Percentiles rank a stretch among this genome's conserved stretches.
phyloP scores from a whole-genome alignment of 192 early-diverging fungal genomes.

The Irineochytrium annulatum region DNA sequence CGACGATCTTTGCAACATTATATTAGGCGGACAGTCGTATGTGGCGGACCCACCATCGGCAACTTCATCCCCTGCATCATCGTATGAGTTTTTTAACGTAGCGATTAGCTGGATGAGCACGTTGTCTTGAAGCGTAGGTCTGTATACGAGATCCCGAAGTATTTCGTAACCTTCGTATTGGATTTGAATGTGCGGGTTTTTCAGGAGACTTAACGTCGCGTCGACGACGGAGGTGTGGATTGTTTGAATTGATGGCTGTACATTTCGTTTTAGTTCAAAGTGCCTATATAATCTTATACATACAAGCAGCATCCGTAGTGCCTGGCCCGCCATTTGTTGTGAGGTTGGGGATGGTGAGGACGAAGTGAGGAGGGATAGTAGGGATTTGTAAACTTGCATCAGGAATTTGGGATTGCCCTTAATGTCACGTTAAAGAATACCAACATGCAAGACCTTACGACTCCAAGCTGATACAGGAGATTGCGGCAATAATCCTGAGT shows the following conservation, averaged over 20 bases:
- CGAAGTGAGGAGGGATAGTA: slow-evolving; percentile 52
- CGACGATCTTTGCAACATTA: slow-evolving; percentile 25
- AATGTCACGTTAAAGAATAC: background rate
- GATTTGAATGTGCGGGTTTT: slow-evolving; percentile 54
- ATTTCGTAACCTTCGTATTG: slow-evolving; percentile 65
- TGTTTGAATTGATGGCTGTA: slow-evolving; percentile 47
- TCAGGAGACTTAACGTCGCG: slow-evolving; percentile 44
- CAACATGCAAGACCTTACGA: slow-evolving; percentile 23
- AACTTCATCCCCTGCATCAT: slow-evolving; percentile 35
- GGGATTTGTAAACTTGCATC: slow-evolving; percentile 59
- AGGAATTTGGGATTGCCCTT: slow-evolving; percentile 63
- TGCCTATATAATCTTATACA: background rate
- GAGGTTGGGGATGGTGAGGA: slow-evolving; percentile 40
- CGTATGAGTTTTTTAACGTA: slow-evolving; percentile 41
- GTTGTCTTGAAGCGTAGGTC: slow-evolving; percentile 46
- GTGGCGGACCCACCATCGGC: slow-evolving; percentile 9
- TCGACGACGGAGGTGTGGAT: slow-evolving; percentile 55
- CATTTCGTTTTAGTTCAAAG: slow-evolving; percentile 2
- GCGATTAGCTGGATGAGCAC: slow-evolving; percentile 46
- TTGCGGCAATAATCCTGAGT: slow-evolving; percentile 58
- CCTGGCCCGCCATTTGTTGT: slow-evolving; percentile 62
- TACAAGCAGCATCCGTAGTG: slow-evolving; percentile 51
- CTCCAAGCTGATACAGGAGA: slow-evolving; percentile 50
- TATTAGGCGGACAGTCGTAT: background rate
- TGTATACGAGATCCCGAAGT: slow-evolving; percentile 37